Evolutionary conservation across 768 basidiomycete genomes (phyloP), one percentile per base, ranked within the genome.

Genomic region (Neoboletus brunneissimus): DNA sequence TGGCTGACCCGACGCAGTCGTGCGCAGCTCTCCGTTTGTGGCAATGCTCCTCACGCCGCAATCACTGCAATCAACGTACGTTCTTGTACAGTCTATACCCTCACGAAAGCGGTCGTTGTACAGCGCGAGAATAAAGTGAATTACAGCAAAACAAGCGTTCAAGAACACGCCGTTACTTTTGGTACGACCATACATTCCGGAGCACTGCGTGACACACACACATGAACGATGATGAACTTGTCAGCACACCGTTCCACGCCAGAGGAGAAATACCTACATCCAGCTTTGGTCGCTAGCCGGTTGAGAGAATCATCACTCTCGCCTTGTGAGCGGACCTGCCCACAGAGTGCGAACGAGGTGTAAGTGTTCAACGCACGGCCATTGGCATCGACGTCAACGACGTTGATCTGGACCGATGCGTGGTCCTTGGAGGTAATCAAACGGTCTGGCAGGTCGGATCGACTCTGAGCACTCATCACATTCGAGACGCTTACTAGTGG

Each of bases 341-440:
- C 97, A 73, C 87, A 94, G 54, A 99, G 86, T 43, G 95, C 97
- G 70, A 98, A 97, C 55, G 94, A 91, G 57, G 94, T 94, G 58
- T 85, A 84, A 47, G 89, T 89, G 69, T 73, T 71, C 64, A 89
- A 74, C 16, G 91, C 91, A 66, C 83, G 84, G 72, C 94, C 95
- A 51, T 84, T 84, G 64, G 88, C 84, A 71, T 98, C 95, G 69
- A 99, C 97, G 68, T 98, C 96, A 58, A 82, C 89, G 66, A 99
- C 81, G 76, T 86, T 89, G 75, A 99, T 87, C 74, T 99, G 97
- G 70, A 99, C 94, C 32, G 95, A 97, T 35, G 97, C 96, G 73
- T 98, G 93, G 78, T 99, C 97, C 80, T 98, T 98, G 67, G 96
- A 91, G 62, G 90, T 98, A 79, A 99, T 98, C 70, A 99, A 81